Percentiles rank a stretch among this genome's conserved stretches.
phyloP scores from a whole-genome alignment of 495 filamentous ascomycete genomes.

The Xylaria cubensis region DNA sequence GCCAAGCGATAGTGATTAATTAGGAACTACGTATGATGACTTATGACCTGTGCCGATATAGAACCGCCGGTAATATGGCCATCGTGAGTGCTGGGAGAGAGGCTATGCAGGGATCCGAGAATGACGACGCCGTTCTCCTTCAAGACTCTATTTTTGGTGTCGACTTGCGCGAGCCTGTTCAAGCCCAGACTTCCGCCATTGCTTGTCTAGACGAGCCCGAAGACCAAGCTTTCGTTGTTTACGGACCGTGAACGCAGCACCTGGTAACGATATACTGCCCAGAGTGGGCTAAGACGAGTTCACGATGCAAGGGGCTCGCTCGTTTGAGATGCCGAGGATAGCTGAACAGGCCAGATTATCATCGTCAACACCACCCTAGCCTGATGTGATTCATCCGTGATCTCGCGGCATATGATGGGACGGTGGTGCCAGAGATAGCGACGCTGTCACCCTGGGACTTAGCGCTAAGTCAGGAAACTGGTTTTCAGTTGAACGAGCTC shows the following conservation, averaged over 20 bases:
- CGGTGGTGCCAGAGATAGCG: conserved; percentile 15
- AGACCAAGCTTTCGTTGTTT: conserved; percentile 1
- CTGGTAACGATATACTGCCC: not conserved
- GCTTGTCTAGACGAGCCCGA: conserved; percentile 21
- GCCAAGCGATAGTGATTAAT: conserved; percentile 24
- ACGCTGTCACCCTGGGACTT: conserved; percentile 4
- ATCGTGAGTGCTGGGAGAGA: conserved; percentile 4
- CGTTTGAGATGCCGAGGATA: conserved; percentile 11
- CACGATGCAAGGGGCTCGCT: conserved; percentile 11
- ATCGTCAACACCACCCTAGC: not conserved
- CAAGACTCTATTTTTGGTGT: conserved; percentile 24
- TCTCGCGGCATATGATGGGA: conserved; percentile 12
- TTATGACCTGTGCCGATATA: conserved; percentile 19
- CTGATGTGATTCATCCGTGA: conserved; percentile 11
- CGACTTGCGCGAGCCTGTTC: conserved; percentile 13
- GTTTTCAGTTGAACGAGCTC: conserved; percentile 11
- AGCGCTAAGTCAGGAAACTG: not conserved
- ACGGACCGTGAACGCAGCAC: conserved; percentile 1
- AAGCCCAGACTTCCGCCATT: conserved; percentile 13
- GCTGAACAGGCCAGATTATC: not conserved
- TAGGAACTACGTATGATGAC: conserved; percentile 14
- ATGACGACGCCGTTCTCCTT: conserved; percentile 11
- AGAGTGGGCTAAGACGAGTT: conserved; percentile 8
- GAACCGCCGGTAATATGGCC: conserved; percentile 17
- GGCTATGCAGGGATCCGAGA: conserved; percentile 10